phyloP scores from a whole-genome alignment of 495 filamentous ascomycete species.

The Hypomontagnella monticulosa region DNA sequence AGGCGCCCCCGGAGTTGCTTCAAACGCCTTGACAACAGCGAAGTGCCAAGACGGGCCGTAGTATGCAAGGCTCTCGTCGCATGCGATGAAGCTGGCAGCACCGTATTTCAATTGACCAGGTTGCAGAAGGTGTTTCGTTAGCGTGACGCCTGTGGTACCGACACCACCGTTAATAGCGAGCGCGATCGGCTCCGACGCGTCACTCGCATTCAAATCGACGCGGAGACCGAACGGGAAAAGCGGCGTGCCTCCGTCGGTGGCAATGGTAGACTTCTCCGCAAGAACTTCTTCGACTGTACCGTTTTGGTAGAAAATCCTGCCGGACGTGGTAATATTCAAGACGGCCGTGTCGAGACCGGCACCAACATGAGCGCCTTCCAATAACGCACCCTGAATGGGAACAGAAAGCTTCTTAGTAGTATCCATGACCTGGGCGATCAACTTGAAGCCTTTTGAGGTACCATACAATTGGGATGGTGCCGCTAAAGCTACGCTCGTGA shows the following conservation, averaged over 20 bases:
- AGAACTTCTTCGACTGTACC: slow-evolving; percentile 23
- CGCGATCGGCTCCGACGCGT: slow-evolving; percentile 5
- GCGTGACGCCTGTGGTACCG: slow-evolving; percentile 18
- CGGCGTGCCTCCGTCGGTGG: slow-evolving; percentile 27
- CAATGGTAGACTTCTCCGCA: slow-evolving; percentile 1
- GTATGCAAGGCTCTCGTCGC: slow-evolving; percentile 41
- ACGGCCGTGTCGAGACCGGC: slow-evolving; percentile 27
- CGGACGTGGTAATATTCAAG: slow-evolving; percentile 2
- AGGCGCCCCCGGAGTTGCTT: not conserved
- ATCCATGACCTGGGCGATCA: slow-evolving; percentile 30
- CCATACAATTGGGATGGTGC: not conserved
- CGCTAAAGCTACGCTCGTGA: slow-evolving; percentile 3
- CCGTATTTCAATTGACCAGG: slow-evolving; percentile 15
- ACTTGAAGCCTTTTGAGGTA: slow-evolving; percentile 28
- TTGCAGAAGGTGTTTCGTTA: not conserved
- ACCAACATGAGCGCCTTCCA: slow-evolving; percentile 37
- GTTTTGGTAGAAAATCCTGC: slow-evolving; percentile 37
- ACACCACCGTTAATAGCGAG: slow-evolving; percentile 23
- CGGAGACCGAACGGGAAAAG: slow-evolving; percentile 27
- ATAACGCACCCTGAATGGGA: slow-evolving; percentile 34
- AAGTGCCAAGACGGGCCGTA: slow-evolving; percentile 37
- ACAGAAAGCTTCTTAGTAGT: slow-evolving; percentile 31
- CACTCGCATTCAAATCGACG: slow-evolving; percentile 1
- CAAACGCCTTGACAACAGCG: slow-evolving; percentile 10
- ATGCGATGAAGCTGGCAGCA: slow-evolving; percentile 57